Conservation (phyloP, 2,329 filamentous ascomycete species). For the Talaromyces piceae region DNA sequence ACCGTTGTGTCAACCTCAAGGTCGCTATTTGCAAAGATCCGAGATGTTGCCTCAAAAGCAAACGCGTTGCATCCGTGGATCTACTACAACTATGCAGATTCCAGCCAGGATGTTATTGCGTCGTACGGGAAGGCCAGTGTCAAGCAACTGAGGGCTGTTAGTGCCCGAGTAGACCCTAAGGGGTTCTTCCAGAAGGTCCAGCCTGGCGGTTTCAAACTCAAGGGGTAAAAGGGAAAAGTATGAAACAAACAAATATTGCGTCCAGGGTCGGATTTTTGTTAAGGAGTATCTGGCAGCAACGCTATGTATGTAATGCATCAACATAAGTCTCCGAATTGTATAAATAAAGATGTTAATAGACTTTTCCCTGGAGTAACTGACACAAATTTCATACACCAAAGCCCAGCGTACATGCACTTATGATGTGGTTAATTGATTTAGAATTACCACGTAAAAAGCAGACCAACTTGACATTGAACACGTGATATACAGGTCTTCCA, state of each 20-base stretch:
- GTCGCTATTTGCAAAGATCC: background rate
- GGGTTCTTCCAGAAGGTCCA: background rate
- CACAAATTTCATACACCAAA: too few relatives aligned
- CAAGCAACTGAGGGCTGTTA: background rate
- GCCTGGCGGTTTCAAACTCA: background rate
- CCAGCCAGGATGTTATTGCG: background rate
- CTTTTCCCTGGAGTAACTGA: too few relatives aligned
- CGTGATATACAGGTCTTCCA: too few relatives aligned
- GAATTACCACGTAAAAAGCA: too few relatives aligned
- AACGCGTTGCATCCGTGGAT: background rate
- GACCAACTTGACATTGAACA: too few relatives aligned
- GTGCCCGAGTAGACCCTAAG: background rate
- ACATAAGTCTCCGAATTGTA: too few relatives aligned
- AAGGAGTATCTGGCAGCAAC: too few relatives aligned
- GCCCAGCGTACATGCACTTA: too few relatives aligned
- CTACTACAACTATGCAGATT: background rate
- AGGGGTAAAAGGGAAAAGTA: background rate
- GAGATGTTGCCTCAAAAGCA: background rate
- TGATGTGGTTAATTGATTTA: too few relatives aligned
- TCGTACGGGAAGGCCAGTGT: background rate
- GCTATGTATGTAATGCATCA: background rate
- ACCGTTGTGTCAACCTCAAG: background rate
- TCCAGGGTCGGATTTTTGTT: too few relatives aligned
- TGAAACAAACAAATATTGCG: too few relatives aligned
- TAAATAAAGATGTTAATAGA: too few relatives aligned